phyloP scores from a whole-genome alignment of 2,329 filamentous ascomycete genomes.

The Fusarium sp. region DNA sequence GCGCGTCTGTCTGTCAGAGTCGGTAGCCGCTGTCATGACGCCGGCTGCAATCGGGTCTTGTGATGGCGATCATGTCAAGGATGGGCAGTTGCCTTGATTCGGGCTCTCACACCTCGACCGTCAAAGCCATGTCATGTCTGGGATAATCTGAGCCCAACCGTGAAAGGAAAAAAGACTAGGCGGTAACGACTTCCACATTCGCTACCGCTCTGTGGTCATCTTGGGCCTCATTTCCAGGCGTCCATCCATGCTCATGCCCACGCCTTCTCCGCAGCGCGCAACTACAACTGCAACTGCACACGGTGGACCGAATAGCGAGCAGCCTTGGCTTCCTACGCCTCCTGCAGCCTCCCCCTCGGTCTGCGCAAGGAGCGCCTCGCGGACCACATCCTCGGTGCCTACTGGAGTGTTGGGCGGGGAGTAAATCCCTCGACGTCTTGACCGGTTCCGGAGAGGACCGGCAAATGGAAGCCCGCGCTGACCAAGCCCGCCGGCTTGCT shows the following conservation, averaged over 20 bases:
- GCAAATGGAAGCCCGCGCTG: conserved; percentile 32
- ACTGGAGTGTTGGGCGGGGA: conserved; percentile 8
- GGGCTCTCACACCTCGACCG: conserved; percentile 17
- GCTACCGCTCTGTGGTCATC: conserved; percentile 3
- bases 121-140: neutral
- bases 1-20: conserved; percentile 6
- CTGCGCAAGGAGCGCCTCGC: conserved; percentile 32
- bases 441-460: conserved; percentile 32
- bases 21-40: conserved; percentile 30
- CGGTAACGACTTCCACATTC: conserved; percentile 9
- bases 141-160: conserved; percentile 26
- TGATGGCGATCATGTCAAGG: conserved; percentile 33
- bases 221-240: conserved; percentile 24
- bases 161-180: neutral
- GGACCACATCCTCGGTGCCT: conserved; percentile 37
- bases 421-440: conserved; percentile 31
- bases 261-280: conserved; percentile 8
- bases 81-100: conserved; percentile 33
- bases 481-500: conserved; percentile 30
- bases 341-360: conserved; percentile 38
- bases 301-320: conserved; percentile 22
- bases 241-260: conserved; percentile 13
- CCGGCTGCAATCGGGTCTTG: conserved; percentile 36
- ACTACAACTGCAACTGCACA: neutral
- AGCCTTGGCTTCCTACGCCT: conserved; percentile 25